A percentile compares a stretch with the other conserved stretches of the same genome.
These are phyloP conservation scores for Theobroma cacao DNA, from an alignment of 345 rosid species.

Conservation along the genomic window DNA sequence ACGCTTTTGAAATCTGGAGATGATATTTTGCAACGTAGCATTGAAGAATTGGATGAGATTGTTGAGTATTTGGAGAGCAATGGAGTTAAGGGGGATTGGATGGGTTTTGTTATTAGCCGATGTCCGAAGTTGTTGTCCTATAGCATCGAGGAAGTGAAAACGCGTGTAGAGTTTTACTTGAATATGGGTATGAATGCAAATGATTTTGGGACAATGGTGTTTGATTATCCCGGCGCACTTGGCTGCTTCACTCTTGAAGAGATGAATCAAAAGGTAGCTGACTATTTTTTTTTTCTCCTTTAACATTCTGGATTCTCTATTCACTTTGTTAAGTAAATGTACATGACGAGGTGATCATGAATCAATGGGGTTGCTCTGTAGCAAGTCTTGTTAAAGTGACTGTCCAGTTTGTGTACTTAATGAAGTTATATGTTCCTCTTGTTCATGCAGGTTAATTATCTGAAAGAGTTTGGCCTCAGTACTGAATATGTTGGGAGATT, in stretches of 20 bases:
- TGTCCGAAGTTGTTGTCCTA: slow-evolving; percentile 64
- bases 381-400: neutral
- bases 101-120: slow-evolving; percentile 78
- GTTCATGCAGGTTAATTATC: slow-evolving; percentile 57
- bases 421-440: slow-evolving; percentile 8
- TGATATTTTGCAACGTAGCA: slow-evolving; percentile 48
- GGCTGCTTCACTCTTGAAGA: slow-evolving; percentile 65
- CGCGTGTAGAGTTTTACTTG: slow-evolving; percentile 63
- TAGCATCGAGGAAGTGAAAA: slow-evolving; percentile 61
- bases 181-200: slow-evolving; percentile 77
- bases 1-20: slow-evolving; percentile 65
- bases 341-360: neutral
- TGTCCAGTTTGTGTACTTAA: neutral
- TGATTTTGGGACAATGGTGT: slow-evolving; percentile 94
- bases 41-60: slow-evolving; percentile 53
- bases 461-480: slow-evolving; percentile 85
- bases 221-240: slow-evolving; percentile 70
- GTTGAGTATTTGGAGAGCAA: slow-evolving; percentile 68
- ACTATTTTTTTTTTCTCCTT: slow-evolving; percentile 4
- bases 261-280: slow-evolving; percentile 78
- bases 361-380: neutral
- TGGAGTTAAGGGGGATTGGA: slow-evolving; percentile 84
- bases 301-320: neutral
- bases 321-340: neutral
- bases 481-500: slow-evolving; percentile 71